Evolutionary conservation across 176 grass and related monocot species (phyloP), one percentile per base, ranked within the genome.

Genomic region (Zizania latifolia): DNA sequence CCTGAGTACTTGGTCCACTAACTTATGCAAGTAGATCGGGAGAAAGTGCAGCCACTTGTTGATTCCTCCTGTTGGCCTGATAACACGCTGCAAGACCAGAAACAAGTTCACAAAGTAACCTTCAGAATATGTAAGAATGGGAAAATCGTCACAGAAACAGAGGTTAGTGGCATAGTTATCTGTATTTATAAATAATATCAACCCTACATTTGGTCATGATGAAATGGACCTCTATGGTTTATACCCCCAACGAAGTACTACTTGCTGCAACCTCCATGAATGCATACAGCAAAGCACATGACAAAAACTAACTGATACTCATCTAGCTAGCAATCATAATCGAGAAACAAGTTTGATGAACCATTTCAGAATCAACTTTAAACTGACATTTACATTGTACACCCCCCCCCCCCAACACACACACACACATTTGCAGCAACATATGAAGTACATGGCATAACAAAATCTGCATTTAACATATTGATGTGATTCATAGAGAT

Each of bases 11-110:
- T 79, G 75, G 38, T 92, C 81, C 57, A 98, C 72, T 45, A 86
- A 39, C 72, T 86, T 87, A 63, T 92, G 95, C 57, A 94, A 56
- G 41, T 86, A 86, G 45, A 94, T 83, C 6, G 91, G 91, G 34
- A 98, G 84, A 84, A 93, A 98, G 2, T 80, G 84, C 50, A 98
- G 79, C 74, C 71, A 94, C 86, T 90, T 90, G 70, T 99, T 92
- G 62, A 99, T 78, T 73, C 95, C 86, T 75, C 91, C 91, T 86
- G 88, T 88, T 33, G 95, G 91, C 69, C 95, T 99, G 21, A 66
- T 92, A 71, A 84, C 82, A 28, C 69, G 79, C 91, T 99, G 74
- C 12, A 81, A 37, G 37, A 58, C 10, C 65, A 82, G 21, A 66
- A 7, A 58, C 3, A 40, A 33, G 32, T 79, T 66, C 38, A 58